Evolutionary conservation across 1,284 basidiomycete genomes (phyloP).

Genomic region (Cryptococcus maquisensis): DNA sequence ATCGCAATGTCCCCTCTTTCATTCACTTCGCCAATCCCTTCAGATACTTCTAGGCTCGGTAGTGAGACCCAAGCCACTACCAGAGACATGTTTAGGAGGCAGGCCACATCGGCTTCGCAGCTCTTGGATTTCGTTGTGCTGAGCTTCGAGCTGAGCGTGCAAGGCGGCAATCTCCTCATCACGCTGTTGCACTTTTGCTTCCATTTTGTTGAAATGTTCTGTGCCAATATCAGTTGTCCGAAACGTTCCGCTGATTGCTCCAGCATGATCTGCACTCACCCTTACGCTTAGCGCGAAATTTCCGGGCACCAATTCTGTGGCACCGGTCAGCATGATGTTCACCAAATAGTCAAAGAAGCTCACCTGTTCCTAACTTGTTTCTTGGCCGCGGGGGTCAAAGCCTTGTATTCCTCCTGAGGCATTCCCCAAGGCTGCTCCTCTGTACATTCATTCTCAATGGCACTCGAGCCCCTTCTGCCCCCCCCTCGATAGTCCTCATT

Average conservation of each 20-base stretch:
- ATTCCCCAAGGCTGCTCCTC: slow-evolving; percentile 44
- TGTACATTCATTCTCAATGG: slow-evolving; percentile 1
- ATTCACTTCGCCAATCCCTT: background rate
- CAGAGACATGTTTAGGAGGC: slow-evolving; percentile 3
- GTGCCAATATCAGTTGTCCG: background rate
- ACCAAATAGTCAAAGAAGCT: background rate
- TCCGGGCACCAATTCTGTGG: slow-evolving; percentile 34
- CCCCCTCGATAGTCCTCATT: slow-evolving; percentile 6
- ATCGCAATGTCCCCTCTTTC: background rate
- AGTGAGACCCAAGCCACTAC: slow-evolving; percentile 10
- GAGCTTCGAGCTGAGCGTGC: slow-evolving; percentile 20
- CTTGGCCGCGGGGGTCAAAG: slow-evolving; percentile 41
- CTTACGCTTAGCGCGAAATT: slow-evolving; percentile 45
- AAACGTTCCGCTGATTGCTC: background rate
- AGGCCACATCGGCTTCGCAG: slow-evolving; percentile 27
- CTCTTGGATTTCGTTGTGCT: slow-evolving; percentile 32
- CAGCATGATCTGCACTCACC: slow-evolving; percentile 20
- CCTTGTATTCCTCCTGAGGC: slow-evolving; percentile 44
- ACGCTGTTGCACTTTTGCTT: slow-evolving; percentile 7
- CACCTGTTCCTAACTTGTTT: slow-evolving; percentile 43
- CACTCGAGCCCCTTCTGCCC: background rate
- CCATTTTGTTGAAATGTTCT: slow-evolving; percentile 31
- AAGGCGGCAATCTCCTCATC: slow-evolving; percentile 25
- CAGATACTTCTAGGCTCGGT: background rate
- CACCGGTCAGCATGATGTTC: background rate